phyloP scores from a whole-genome alignment of 768 basidiomycete genomes.

The Boletus pseudopeckii region DNA sequence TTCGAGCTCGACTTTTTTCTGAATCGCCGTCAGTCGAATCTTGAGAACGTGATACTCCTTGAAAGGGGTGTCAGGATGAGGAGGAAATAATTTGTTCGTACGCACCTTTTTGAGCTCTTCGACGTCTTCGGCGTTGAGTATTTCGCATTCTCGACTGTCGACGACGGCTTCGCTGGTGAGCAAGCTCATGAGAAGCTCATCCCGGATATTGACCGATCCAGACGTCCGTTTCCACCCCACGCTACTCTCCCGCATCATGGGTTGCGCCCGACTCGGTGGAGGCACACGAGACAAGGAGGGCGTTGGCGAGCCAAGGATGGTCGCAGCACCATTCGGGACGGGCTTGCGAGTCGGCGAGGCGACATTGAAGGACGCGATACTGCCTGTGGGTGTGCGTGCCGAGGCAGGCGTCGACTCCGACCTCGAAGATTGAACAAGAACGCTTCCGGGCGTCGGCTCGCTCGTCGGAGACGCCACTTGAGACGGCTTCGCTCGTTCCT shows the following conservation, averaged over 20 bases:
- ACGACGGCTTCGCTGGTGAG: conserved; percentile 92
- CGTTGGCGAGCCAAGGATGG: conserved; percentile 32
- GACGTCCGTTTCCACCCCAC: conserved; percentile 43
- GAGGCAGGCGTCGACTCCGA: conserved; percentile 23
- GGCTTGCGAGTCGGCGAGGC: conserved; percentile 18
- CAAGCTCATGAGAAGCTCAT: conserved; percentile 85
- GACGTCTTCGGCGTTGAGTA: conserved; percentile 70
- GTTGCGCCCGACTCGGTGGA: conserved; percentile 30
- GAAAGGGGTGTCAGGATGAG: not conserved
- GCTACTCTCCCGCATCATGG: conserved; percentile 36
- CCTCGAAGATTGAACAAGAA: conserved; percentile 25
- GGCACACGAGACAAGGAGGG: conserved; percentile 39
- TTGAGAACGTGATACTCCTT: conserved; percentile 75
- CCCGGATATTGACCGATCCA: conserved; percentile 54
- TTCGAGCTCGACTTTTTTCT: conserved; percentile 75
- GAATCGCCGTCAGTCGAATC: conserved; percentile 60
- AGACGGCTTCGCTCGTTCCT: conserved; percentile 41
- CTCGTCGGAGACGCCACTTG: conserved; percentile 20
- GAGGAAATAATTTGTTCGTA: conserved; percentile 18
- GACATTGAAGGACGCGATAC: conserved; percentile 24
- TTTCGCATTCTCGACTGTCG: conserved; percentile 80
- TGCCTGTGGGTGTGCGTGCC: conserved; percentile 22
- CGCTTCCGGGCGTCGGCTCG: conserved; percentile 25
- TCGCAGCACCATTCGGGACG: conserved; percentile 9
- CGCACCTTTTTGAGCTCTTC: conserved; percentile 68